Conservation (phyloP, 2,329 filamentous ascomycete species). For the Tympanopsis confertula region DNA sequence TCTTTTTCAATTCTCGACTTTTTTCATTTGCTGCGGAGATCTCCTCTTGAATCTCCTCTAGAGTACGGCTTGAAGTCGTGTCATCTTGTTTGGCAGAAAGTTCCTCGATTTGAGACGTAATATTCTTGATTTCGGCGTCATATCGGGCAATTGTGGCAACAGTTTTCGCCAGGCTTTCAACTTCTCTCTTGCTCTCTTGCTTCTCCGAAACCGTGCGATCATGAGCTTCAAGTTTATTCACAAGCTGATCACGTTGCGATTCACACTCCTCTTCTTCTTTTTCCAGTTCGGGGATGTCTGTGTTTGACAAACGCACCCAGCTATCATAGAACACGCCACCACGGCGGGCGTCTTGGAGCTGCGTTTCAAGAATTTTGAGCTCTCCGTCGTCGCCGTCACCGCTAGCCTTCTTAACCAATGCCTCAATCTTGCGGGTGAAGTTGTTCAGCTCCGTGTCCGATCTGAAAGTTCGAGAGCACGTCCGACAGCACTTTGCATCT, state of each 20-base stretch:
- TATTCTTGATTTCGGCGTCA: constrained; percentile 58
- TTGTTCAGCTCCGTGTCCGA: constrained; percentile 30
- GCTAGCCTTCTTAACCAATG: constrained; percentile 53
- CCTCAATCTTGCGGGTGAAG: constrained; percentile 51
- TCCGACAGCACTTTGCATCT: constrained; percentile 60
- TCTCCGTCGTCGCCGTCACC: constrained; percentile 51
- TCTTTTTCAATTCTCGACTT: constrained; percentile 49
- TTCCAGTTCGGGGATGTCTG: constrained; percentile 60
- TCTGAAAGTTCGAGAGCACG: constrained; percentile 63
- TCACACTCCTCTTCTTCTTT: constrained; percentile 51
- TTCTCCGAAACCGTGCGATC: constrained; percentile 56
- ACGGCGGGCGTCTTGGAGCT: constrained; percentile 46
- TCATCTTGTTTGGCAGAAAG: constrained; percentile 67
- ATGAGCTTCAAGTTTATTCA: constrained; percentile 52
- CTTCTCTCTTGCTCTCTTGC: constrained; percentile 55
- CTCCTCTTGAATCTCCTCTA: constrained; percentile 75
- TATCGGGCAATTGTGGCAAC: constrained; percentile 66
- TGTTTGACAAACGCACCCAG: constrained; percentile 53
- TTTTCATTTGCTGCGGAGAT: constrained; percentile 58
- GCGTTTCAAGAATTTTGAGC: constrained; percentile 34
- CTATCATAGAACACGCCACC: constrained; percentile 62
- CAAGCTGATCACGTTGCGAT: constrained; percentile 44
- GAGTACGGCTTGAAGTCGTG: constrained; percentile 50
- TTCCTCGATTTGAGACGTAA: constrained; percentile 63
- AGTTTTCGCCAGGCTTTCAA: constrained; percentile 67